These are phyloP conservation scores for Capsicum chinense DNA, from an alignment of 257 asterid species.

Conservation along the genomic window DNA sequence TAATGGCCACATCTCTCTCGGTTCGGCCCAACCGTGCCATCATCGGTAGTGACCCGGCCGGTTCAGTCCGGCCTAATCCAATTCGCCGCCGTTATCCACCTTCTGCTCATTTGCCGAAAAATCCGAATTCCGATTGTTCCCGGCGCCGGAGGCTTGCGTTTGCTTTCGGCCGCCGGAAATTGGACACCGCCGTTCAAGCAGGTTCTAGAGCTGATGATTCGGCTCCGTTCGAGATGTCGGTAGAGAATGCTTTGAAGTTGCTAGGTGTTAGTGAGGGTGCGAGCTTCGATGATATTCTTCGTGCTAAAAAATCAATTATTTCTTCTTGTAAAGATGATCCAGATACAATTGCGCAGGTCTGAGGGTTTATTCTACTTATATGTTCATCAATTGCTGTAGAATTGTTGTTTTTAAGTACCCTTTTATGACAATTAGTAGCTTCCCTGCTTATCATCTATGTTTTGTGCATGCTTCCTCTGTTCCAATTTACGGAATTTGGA, in stretches of 20 bases:
- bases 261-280: conserved; percentile 93
- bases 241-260: conserved; percentile 87
- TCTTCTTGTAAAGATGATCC: conserved; percentile 80
- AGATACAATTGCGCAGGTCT: conserved; percentile 73
- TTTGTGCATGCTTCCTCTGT: neutral
- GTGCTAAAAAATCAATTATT: conserved; percentile 80
- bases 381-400: conserved; percentile 20
- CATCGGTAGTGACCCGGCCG: conserved; percentile 48
- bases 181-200: conserved; percentile 62
- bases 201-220: conserved; percentile 96
- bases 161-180: conserved; percentile 48
- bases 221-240: conserved; percentile 93
- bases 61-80: conserved; percentile 40
- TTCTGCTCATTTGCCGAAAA: conserved; percentile 34
- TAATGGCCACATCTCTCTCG: conserved; percentile 82
- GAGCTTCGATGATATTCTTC: conserved; percentile 88
- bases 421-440: neutral
- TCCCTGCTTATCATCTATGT: conserved; percentile 9
- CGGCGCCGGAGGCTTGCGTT: conserved; percentile 39
- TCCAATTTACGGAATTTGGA: too few species aligned
- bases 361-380: neutral
- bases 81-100: conserved; percentile 30
- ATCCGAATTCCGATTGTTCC: conserved; percentile 11
- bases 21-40: conserved; percentile 74
- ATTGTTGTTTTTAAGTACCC: neutral